Evolutionary conservation across 2,329 filamentous ascomycete genomes (phyloP).

Genomic region (Sporothrix phasma): DNA sequence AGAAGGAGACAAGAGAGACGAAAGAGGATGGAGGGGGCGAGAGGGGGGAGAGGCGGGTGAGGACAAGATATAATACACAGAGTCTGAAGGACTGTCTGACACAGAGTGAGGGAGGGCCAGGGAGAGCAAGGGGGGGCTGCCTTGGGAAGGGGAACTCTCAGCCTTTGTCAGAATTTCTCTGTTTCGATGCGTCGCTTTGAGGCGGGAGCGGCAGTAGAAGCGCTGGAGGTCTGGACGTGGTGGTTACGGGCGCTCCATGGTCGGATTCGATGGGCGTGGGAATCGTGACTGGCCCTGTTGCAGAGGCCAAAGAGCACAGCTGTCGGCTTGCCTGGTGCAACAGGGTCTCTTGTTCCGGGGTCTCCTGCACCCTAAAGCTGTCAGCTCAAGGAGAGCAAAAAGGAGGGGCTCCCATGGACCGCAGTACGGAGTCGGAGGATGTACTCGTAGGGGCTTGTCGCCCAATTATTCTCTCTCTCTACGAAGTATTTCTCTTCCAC

Average conservation of each 20-base stretch:
- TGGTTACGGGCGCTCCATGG: slow-evolving; percentile 8
- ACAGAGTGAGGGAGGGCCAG: neutral
- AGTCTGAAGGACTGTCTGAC: neutral
- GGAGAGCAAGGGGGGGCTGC: slow-evolving; percentile 7
- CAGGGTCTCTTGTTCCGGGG: neutral
- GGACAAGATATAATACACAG: slow-evolving; percentile 11
- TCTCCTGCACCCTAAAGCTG: slow-evolving; percentile 5
- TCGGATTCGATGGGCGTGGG: slow-evolving; percentile 13
- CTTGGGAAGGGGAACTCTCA: neutral
- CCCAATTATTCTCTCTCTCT: too few species aligned
- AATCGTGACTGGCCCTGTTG: slow-evolving; percentile 11
- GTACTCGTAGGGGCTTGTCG: too few species aligned
- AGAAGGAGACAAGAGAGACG: neutral
- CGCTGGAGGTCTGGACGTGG: neutral
- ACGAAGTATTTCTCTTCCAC: neutral
- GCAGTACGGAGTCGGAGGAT: too few species aligned
- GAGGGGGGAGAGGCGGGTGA: neutral
- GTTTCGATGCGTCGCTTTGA: neutral
- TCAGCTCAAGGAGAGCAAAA: slow-evolving; percentile 5
- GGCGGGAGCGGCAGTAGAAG: neutral
- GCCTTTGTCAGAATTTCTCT: neutral
- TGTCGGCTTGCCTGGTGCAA: slow-evolving; percentile 1
- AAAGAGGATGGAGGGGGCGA: neutral
- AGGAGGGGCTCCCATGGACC: neutral
- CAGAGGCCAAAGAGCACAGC: neutral